phyloP scores from a whole-genome alignment of 129 eudicot species.

The Saposhnikovia divaricata region DNA sequence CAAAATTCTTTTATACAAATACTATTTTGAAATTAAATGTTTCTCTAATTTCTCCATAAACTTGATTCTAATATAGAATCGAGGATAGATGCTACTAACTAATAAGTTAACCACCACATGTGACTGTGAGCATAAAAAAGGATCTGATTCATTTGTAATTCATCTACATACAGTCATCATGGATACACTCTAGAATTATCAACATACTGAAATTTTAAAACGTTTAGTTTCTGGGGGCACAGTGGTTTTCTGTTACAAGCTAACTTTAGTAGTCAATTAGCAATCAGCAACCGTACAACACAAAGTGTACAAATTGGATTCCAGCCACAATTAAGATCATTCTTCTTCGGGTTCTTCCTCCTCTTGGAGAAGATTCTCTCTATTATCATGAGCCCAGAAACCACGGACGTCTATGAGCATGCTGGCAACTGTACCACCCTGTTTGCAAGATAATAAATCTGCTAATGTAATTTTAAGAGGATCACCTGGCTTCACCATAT shows the following conservation, averaged over 20 bases:
- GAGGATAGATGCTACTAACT: no score
- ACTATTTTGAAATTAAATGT: no score
- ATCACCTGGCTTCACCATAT: constrained; percentile 94
- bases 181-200: neutral
- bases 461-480: constrained; percentile 62
- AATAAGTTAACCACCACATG: no score
- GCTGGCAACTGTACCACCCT: constrained; percentile 94
- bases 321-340: neutral
- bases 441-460: constrained; percentile 82
- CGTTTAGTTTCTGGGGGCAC: neutral
- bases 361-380: constrained; percentile 94
- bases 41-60: no score
- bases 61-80: no score
- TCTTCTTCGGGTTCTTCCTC: constrained; percentile 98
- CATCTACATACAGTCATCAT: neutral
- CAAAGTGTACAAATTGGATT: neutral
- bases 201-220: neutral
- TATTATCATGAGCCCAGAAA: constrained; percentile 97
- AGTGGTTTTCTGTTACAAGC: neutral
- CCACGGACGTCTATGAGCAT: constrained; percentile 96
- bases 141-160: neutral
- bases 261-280: neutral
- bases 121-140: no score
- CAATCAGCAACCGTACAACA: neutral
- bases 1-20: no score